Percentiles rank a stretch among this genome's conserved stretches.
Conservation (phyloP, 352 stramenopile species). For the Globisporangium polare region DNA sequence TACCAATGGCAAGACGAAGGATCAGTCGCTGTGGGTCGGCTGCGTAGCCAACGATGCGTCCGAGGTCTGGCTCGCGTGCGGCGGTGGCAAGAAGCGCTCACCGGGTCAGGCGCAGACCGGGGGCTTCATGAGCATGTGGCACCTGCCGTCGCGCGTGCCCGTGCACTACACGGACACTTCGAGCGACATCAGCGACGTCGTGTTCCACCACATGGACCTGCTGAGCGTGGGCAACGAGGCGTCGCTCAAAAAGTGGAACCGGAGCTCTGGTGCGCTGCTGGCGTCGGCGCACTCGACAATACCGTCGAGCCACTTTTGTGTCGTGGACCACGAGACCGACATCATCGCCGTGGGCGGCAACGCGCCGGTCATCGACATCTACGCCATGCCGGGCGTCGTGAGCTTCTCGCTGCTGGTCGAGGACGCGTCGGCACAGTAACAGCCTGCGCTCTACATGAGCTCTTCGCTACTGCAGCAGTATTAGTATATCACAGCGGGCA, state of each 20-base stretch:
- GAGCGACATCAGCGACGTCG: conserved; percentile 63
- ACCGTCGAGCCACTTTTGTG: conserved; percentile 64
- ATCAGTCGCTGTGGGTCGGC: conserved; percentile 44
- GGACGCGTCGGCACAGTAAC: neutral
- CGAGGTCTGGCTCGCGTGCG: conserved; percentile 66
- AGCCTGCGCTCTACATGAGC: neutral
- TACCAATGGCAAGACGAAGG: conserved; percentile 11
- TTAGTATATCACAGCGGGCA: neutral
- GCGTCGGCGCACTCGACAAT: conserved; percentile 50
- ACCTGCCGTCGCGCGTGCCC: conserved; percentile 66
- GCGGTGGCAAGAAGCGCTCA: conserved; percentile 40
- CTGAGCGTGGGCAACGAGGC: conserved; percentile 71
- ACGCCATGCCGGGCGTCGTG: conserved; percentile 76
- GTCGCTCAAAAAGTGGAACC: conserved; percentile 72
- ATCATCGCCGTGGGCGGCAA: conserved; percentile 65
- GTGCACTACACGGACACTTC: conserved; percentile 59
- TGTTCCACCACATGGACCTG: conserved; percentile 68
- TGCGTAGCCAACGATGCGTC: conserved; percentile 61
- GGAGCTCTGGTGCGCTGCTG: conserved; percentile 54
- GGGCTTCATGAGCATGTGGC: conserved; percentile 75
- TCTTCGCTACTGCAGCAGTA: neutral
- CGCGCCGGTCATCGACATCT: conserved; percentile 62
- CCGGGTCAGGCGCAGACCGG: conserved; percentile 18
- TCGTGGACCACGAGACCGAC: conserved; percentile 52
- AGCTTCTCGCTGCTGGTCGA: conserved; percentile 73